Conservation (phyloP, 345 rosid genomes). For the Schrenkiella parvula region DNA sequence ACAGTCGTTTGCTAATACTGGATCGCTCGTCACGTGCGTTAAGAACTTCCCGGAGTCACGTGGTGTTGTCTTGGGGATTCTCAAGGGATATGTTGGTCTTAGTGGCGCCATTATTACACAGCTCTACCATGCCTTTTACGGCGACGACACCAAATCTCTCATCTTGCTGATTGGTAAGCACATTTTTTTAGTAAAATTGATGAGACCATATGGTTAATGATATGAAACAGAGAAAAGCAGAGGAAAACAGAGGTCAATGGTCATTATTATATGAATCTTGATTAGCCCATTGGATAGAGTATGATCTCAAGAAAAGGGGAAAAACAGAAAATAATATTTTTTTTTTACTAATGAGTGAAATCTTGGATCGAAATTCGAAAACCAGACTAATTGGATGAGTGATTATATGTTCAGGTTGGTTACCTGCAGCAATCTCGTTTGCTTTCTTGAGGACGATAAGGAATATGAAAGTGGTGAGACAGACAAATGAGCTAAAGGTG, state of each 20-base stretch:
- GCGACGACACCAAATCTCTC: conserved; percentile 35
- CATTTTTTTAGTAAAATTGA: neutral
- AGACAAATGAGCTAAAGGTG: conserved; percentile 39
- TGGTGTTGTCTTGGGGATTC: conserved; percentile 48
- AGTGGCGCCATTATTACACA: conserved; percentile 56
- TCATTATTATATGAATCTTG: conserved; percentile 1
- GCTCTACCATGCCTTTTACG: conserved; percentile 47
- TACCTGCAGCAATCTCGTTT: conserved; percentile 43
- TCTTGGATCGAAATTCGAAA: neutral
- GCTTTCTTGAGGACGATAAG: conserved; percentile 40
- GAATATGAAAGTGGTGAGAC: conserved; percentile 36
- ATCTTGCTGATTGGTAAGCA: conserved; percentile 43
- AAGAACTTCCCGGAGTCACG: conserved; percentile 58
- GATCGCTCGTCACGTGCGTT: conserved; percentile 49
- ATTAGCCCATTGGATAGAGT: neutral
- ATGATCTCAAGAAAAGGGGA: neutral
- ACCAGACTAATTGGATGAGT: neutral
- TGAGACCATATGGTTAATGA: neutral
- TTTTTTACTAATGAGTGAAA: neutral
- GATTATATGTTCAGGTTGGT: conserved; percentile 35
- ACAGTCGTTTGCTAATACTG: conserved; percentile 51
- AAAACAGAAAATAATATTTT: neutral
- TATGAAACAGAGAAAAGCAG: conserved; percentile 16
- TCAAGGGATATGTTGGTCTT: conserved; percentile 52
- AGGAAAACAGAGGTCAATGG: conserved; percentile 1